Percentiles rank a stretch among this genome's conserved stretches.
Evolutionary conservation across 768 basidiomycete species (phyloP).

Genomic region (Agrocybe chaxingu): DNA sequence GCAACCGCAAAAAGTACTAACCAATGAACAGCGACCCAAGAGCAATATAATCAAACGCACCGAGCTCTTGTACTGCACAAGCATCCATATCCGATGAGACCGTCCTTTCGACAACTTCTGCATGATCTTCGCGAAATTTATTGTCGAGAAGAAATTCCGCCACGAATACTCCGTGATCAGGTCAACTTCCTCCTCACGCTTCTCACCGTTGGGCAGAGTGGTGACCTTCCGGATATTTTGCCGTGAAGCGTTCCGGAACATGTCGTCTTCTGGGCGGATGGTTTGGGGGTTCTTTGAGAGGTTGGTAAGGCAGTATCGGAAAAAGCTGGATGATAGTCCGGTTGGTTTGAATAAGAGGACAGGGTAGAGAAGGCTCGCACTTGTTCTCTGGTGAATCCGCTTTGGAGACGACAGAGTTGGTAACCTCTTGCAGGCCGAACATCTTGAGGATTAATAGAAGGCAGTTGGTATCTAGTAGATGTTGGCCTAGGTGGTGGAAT

Average conservation of each 20-base stretch:
- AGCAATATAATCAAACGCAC: conserved; percentile 40
- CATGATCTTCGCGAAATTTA: conserved; percentile 97
- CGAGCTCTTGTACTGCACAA: conserved; percentile 97
- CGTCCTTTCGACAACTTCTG: conserved; percentile 96
- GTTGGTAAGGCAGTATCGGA: conserved; percentile 85
- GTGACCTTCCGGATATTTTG: conserved; percentile 56
- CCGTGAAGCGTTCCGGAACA: conserved; percentile 50
- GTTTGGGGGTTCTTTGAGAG: conserved; percentile 66
- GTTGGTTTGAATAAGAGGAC: background rate
- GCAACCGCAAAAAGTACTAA: background rate
- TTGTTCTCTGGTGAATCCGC: conserved; percentile 87
- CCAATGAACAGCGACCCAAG: background rate
- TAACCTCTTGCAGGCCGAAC: conserved; percentile 95
- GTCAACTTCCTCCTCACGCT: conserved; percentile 84
- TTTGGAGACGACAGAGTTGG: conserved; percentile 78
- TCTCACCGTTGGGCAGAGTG: conserved; percentile 68
- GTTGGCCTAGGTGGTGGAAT: conserved; percentile 96
- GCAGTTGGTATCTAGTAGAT: conserved; percentile 93
- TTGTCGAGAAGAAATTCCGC: conserved; percentile 95
- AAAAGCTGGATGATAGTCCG: conserved; percentile 64
- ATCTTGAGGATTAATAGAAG: conserved; percentile 92
- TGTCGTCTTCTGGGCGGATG: conserved; percentile 60
- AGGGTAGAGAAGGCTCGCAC: conserved; percentile 29
- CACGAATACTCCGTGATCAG: conserved; percentile 93
- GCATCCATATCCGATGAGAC: conserved; percentile 91